Evolutionary conservation across 352 stramenopile genomes (phyloP).

Genomic region (Phytophthora hibernalis): DNA sequence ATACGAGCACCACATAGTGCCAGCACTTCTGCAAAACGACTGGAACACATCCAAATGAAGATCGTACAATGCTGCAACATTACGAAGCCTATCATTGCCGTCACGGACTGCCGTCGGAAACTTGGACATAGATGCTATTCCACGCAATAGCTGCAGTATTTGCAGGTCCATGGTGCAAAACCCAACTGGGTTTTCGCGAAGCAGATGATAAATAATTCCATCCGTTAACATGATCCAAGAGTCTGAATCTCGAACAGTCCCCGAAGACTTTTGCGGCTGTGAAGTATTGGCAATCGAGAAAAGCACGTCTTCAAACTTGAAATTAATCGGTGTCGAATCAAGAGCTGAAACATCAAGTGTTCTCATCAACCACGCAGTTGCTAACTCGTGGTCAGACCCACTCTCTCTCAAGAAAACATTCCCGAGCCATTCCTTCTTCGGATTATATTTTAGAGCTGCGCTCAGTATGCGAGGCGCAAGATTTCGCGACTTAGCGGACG

Average conservation of each 20-base stretch:
- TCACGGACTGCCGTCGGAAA: slow-evolving; percentile 45
- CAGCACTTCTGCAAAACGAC: slow-evolving; percentile 59
- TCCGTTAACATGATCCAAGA: slow-evolving; percentile 82
- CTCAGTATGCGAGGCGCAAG: slow-evolving; percentile 66
- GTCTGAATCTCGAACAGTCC: slow-evolving; percentile 50
- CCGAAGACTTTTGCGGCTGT: background rate
- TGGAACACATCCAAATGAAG: slow-evolving; percentile 79
- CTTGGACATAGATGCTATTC: slow-evolving; percentile 46
- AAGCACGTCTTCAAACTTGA: slow-evolving; percentile 23
- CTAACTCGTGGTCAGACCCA: slow-evolving; percentile 63
- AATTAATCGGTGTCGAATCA: slow-evolving; percentile 25
- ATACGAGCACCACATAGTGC: slow-evolving; percentile 49
- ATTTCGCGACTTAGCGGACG: slow-evolving; percentile 53
- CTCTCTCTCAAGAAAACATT: slow-evolving; percentile 68
- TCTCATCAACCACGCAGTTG: slow-evolving; percentile 63
- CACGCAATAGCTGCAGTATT: slow-evolving; percentile 53
- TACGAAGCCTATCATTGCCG: slow-evolving; percentile 24
- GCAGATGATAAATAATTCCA: slow-evolving; percentile 62
- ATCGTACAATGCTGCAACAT: slow-evolving; percentile 48
- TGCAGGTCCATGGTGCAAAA: slow-evolving; percentile 62
- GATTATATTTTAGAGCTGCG: slow-evolving; percentile 63
- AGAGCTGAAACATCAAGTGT: slow-evolving; percentile 65
- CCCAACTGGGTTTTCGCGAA: slow-evolving; percentile 46
- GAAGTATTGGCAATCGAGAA: slow-evolving; percentile 32
- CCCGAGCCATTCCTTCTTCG: slow-evolving; percentile 70